Evolutionary conservation across 2,329 filamentous ascomycete genomes (phyloP), one percentile per base, ranked within the genome.

Genomic region (Elsinoe arachidis): DNA sequence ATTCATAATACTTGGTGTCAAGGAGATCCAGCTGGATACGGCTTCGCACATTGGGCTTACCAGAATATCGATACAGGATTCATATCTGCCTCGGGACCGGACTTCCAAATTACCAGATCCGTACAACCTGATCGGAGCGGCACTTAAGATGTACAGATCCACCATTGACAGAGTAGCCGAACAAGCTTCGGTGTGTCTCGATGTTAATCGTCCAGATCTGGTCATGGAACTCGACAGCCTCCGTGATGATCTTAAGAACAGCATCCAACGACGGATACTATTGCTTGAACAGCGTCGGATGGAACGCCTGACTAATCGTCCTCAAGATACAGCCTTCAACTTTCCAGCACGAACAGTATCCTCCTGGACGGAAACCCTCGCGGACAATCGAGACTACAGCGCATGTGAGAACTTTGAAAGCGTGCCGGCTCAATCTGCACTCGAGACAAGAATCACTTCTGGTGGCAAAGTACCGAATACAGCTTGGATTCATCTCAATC

Each of bases 11-110:
- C 62, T 72, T 10, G 63, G 59, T 35, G 60, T 71, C n/a, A 70
- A 70, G 53, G 68, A 71, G 51, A 64, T 71, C 5, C 70, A 71
- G 38, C 61, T 65, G 55, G 70, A 71, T 44, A 71, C 70, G 5
- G 61, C 70, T 15, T 67, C 65, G 3, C 69, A 72, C 47, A 63
- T 62, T 2, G 61, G 70, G 5, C 65, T 69, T 49, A 70, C 69
- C 7, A 60, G 63, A 7, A 55, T 72, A 2, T 66, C 69, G 7
- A 60, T 65, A 21, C 63, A 62, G 7, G 68, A 70, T 49, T 69
- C 62, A 11, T 58, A 63, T 10, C 58, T 60, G 7, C 51, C 57
- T 11, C 55, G 58, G 33, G 60, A 65, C 14, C 58, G 54, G 55
- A 49, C 38, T 3, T 58, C 60, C 12, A 55, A 53, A 4, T 37